Evolutionary conservation across 1,284 basidiomycete species (phyloP).

Genomic region (Cutaneotrichosporon sp.): DNA sequence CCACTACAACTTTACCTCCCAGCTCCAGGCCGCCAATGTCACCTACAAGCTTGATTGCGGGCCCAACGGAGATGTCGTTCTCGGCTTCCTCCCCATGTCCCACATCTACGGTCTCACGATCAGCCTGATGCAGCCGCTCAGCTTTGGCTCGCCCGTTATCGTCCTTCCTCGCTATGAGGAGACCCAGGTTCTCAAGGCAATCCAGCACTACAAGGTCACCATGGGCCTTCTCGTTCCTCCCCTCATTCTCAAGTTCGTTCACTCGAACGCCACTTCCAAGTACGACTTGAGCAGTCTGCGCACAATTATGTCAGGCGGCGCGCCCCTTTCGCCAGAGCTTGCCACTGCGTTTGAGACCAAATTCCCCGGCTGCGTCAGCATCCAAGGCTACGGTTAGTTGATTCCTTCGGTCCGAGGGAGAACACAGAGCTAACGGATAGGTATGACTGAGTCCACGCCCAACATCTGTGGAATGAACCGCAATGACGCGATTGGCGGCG

Average conservation of each 20-base stretch:
- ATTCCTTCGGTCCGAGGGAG: background rate
- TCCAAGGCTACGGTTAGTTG: conserved; percentile 49
- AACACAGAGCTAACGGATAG: background rate
- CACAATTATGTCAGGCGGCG: conserved; percentile 69
- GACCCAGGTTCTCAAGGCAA: conserved; percentile 58
- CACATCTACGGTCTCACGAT: conserved; percentile 21
- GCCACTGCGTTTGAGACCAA: conserved; percentile 25
- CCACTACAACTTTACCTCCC: conserved; percentile 59
- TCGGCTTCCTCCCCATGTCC: conserved; percentile 19
- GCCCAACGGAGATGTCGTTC: conserved; percentile 8
- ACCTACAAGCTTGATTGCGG: conserved; percentile 1
- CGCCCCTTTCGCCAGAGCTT: conserved; percentile 60
- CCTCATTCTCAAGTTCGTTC: conserved; percentile 58
- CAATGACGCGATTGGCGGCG: conserved; percentile 20
- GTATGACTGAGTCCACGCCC: conserved; percentile 52
- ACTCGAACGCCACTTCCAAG: conserved; percentile 58
- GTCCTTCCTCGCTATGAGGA: conserved; percentile 62
- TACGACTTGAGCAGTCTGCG: conserved; percentile 63
- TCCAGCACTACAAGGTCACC: conserved; percentile 67
- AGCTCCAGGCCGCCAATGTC: conserved; percentile 20
- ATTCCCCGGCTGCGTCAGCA: conserved; percentile 26
- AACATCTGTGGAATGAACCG: conserved; percentile 30
- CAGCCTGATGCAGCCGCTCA: conserved; percentile 60
- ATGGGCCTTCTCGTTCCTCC: conserved; percentile 72
- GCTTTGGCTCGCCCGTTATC: conserved; percentile 58